These are phyloP conservation scores for Ramularia endophylla DNA, from an alignment of 2,329 filamentous ascomycete species.

Conservation along the genomic window DNA sequence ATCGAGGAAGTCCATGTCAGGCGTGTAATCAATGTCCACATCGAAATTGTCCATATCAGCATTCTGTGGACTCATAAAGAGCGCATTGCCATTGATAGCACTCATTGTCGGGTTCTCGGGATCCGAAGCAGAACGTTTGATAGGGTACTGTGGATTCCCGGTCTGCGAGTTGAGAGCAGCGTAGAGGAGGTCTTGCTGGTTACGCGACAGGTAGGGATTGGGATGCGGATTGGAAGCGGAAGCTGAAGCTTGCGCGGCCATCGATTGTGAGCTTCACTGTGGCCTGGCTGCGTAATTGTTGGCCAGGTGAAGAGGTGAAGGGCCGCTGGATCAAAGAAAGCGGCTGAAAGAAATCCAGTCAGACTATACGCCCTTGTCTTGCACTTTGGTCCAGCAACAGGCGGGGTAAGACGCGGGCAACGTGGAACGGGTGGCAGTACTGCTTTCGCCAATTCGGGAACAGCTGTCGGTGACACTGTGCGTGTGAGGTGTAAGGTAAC, in stretches of 20 bases:
- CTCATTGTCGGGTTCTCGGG: constrained; percentile 18
- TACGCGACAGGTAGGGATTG: constrained; percentile 38
- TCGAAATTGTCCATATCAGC: constrained; percentile 24
- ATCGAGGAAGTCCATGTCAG: constrained; percentile 78
- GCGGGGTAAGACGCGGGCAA: no score
- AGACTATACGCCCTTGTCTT: not conserved
- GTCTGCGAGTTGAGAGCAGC: constrained; percentile 42
- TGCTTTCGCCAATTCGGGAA: no score
- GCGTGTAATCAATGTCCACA: constrained; percentile 45
- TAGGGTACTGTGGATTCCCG: constrained; percentile 17
- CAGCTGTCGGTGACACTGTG: no score
- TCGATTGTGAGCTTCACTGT: constrained; percentile 7
- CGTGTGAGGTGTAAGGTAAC: no score
- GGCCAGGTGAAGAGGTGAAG: constrained; percentile 1
- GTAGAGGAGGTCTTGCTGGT: constrained; percentile 42
- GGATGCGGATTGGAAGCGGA: constrained; percentile 18
- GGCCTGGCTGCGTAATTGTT: no score
- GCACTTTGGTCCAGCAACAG: constrained; percentile 3
- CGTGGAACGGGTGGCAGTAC: no score
- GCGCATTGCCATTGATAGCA: constrained; percentile 13
- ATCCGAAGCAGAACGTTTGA: constrained; percentile 11
- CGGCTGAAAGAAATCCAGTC: constrained; percentile 2
- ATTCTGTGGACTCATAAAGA: constrained; percentile 27
- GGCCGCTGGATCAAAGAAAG: not conserved
- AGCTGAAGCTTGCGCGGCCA: constrained; percentile 13